Conservation (phyloP, 768 basidiomycete genomes). For the Leccinum pellstonianum region DNA sequence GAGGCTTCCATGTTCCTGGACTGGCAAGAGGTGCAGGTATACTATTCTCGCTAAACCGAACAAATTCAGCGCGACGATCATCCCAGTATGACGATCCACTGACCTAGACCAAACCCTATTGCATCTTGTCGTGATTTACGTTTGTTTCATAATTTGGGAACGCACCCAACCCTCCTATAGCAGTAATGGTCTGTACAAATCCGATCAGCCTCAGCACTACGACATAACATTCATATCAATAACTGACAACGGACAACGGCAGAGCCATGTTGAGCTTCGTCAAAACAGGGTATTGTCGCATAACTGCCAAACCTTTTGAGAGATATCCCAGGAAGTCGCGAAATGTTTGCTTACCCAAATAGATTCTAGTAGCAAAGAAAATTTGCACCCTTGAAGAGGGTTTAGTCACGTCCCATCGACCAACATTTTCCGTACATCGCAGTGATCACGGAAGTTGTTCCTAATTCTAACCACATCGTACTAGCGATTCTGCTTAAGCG, state of each 20-base stretch:
- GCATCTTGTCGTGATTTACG: not conserved
- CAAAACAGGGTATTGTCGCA: conserved; percentile 9
- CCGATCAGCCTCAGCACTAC: not conserved
- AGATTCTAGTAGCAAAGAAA: conserved; percentile 10
- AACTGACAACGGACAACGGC: conserved; percentile 8
- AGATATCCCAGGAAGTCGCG: not conserved
- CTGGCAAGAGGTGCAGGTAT: not conserved
- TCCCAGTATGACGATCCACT: not conserved
- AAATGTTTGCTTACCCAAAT: conserved; percentile 4
- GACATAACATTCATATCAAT: not conserved
- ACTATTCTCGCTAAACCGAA: not conserved
- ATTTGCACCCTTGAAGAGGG: conserved; percentile 6
- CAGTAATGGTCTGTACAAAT: conserved; percentile 5
- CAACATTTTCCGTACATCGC: conserved; percentile 1
- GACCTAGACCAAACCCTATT: conserved; percentile 10
- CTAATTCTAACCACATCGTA: conserved; percentile 4
- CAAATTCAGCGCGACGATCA: not conserved
- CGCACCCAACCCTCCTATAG: conserved; percentile 5
- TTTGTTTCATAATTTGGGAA: not conserved
- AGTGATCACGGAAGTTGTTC: conserved; percentile 1
- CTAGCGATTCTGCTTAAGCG: not conserved
- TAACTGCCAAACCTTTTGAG: not conserved
- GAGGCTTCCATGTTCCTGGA: not conserved
- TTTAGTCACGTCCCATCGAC: not conserved
- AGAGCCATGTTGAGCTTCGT: not conserved